These are phyloP conservation scores for Zymoseptoria crescenta DNA, from an alignment of 2,329 filamentous ascomycete genomes.

Conservation along the genomic window DNA sequence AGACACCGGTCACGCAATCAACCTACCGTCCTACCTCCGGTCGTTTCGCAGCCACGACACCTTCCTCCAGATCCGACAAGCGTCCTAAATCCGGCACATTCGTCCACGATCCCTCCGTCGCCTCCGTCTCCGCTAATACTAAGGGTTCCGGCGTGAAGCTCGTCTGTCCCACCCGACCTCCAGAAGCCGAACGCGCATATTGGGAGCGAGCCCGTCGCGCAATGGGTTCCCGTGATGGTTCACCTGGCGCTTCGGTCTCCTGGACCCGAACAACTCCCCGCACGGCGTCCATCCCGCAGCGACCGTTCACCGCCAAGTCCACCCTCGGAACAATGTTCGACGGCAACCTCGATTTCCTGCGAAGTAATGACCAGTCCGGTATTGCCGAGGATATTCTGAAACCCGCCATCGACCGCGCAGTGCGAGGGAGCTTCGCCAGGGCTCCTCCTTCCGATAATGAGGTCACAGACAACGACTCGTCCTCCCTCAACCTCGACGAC, in stretches of 20 bases:
- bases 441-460: constrained; percentile 35
- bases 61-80: background rate
- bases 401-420: constrained; percentile 29
- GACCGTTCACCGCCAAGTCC: constrained; percentile 28
- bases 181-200: constrained; percentile 19
- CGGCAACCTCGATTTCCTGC: constrained; percentile 54
- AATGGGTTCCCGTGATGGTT: constrained; percentile 23
- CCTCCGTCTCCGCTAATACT: constrained; percentile 12
- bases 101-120: constrained; percentile 15
- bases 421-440: constrained; percentile 43
- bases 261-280: constrained; percentile 16
- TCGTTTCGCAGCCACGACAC: background rate
- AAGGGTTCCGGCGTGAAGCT: constrained; percentile 18
- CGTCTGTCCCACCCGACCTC: constrained; percentile 14
- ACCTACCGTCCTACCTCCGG: background rate
- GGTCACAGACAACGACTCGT: constrained; percentile 12
- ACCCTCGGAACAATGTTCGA: constrained; percentile 29
- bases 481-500: constrained; percentile 21
- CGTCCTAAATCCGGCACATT: constrained; percentile 15
- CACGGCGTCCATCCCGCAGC: constrained; percentile 15
- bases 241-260: constrained; percentile 22
- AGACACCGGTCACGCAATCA: constrained; percentile 4
- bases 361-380: constrained; percentile 55
- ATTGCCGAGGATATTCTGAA: constrained; percentile 34
- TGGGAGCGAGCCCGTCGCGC: constrained; percentile 24